phyloP scores from a whole-genome alignment of 768 basidiomycete genomes.

The Suillus lakei region DNA sequence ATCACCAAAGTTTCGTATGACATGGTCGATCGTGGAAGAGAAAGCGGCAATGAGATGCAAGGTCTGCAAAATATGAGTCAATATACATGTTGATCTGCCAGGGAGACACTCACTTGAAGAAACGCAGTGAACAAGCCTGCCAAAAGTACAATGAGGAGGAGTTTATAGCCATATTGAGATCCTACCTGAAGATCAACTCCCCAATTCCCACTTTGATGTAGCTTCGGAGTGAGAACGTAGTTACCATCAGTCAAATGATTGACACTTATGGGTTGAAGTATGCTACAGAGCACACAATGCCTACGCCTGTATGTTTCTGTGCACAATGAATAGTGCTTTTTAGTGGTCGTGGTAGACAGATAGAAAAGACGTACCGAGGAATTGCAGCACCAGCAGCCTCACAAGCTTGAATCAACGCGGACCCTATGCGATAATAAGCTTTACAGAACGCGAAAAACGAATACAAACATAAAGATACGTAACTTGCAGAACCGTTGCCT shows the following conservation, averaged over 20 bases:
- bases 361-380: constrained; percentile 59
- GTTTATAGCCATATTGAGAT: constrained; percentile 80
- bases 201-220: constrained; percentile 74
- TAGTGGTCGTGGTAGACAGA: no score
- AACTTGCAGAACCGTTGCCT: constrained; percentile 97
- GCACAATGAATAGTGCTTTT: no score
- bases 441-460: constrained; percentile 13
- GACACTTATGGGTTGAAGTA: constrained; percentile 90
- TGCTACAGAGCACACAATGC: constrained; percentile 86
- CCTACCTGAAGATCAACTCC: constrained; percentile 89
- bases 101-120: constrained; percentile 60
- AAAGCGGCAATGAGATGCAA: constrained; percentile 65
- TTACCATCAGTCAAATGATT: neutral
- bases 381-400: constrained; percentile 76
- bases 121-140: constrained; percentile 83
- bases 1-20: constrained; percentile 58
- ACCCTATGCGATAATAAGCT: constrained; percentile 51
- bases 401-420: constrained; percentile 96
- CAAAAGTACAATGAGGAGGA: constrained; percentile 89
- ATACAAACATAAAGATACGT: constrained; percentile 8
- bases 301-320: constrained; percentile 75
- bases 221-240: constrained; percentile 3
- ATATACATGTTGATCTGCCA: constrained; percentile 18
- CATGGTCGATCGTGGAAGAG: constrained; percentile 67
- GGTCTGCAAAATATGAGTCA: constrained; percentile 41